Percentiles rank a stretch among this genome's conserved stretches.
Conservation (phyloP, 2,329 filamentous ascomycete genomes). For the Fusarium poae region DNA sequence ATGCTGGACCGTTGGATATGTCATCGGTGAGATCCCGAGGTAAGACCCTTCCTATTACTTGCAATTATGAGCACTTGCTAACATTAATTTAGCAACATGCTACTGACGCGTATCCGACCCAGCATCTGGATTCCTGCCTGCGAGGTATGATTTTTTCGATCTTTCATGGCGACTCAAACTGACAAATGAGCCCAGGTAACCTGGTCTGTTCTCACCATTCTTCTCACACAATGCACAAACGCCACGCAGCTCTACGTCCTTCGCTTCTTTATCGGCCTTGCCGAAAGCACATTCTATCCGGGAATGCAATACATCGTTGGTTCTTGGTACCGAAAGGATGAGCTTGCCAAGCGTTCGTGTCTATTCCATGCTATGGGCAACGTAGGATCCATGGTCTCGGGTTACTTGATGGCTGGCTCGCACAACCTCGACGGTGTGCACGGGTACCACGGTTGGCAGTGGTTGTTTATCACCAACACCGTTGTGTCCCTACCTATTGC, state of each 20-base stretch:
- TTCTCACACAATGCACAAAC: constrained; percentile 47
- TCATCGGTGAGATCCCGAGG: constrained; percentile 60
- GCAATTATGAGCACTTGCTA: not conserved
- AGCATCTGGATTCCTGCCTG: constrained; percentile 58
- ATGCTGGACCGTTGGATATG: constrained; percentile 71
- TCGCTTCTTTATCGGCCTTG: constrained; percentile 60
- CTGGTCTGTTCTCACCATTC: constrained; percentile 52
- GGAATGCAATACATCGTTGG: constrained; percentile 58
- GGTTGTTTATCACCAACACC: constrained; percentile 55
- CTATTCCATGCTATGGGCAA: constrained; percentile 56
- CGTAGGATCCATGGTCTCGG: constrained; percentile 49
- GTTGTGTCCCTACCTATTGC: constrained; percentile 54
- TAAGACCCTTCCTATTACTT: not conserved
- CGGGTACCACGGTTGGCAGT: constrained; percentile 63
- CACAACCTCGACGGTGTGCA: constrained; percentile 58
- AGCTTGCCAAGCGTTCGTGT: constrained; percentile 59
- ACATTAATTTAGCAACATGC: constrained; percentile 47
- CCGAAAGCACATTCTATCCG: constrained; percentile 57
- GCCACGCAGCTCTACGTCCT: constrained; percentile 55
- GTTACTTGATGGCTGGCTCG: constrained; percentile 55
- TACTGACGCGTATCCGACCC: constrained; percentile 56
- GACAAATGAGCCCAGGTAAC: constrained; percentile 36
- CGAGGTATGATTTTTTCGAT: constrained; percentile 32
- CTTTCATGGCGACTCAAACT: not conserved
- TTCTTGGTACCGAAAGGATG: constrained; percentile 60